Base-by-base conservation (phyloP, 106 monocot species). In the Allium fistulosum region DNA sequence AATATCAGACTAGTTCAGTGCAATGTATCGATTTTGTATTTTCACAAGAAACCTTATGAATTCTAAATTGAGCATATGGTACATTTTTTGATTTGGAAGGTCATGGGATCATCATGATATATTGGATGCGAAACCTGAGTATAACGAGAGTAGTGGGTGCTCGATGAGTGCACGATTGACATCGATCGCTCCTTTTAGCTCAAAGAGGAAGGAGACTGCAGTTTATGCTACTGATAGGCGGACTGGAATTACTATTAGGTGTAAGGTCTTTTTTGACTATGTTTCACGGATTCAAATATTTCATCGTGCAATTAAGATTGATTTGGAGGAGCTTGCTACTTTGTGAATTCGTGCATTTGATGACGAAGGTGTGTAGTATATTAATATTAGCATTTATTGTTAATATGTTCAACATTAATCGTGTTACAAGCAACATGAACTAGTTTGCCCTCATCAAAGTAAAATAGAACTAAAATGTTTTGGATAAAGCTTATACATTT, bases 51-150 rank as follows among this genome's bases (percentile, higher is more conserved):
- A 22, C 22, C 22, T 22, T 22, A 22, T 22, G 22, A 0, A 22
- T 22, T 22, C 22, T 22, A 22, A 22, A 22, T 22, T 22, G 22
- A 22, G 0, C 22, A 59, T 59, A 59, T 59, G 17, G 17, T 28
- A 45, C 9, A 0, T 2, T 12, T 60, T 60, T 64, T 4, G n/a
- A 57, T 70, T 26, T 57, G n/a, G 8, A 45, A 97, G 97, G 92
- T 83, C 97, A 27, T 97, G 92, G 97, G 97, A 97, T 73, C 97
- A 97, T 84, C 92, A 97, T 65, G 97, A 92, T 65, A 79, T 97
- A 68, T 60, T 97, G 46, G 82, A 65, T 52, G 92, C 92, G 59
- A 68, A 89, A 57, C 97, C 97, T 51, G 92, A 97, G 79, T 92
- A 84, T 72, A 90, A 97, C 58, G 75, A 50, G 37, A 89, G 78